Base-by-base conservation (phyloP, 768 basidiomycete genomes). In the Rhodotorula graminis region DNA sequence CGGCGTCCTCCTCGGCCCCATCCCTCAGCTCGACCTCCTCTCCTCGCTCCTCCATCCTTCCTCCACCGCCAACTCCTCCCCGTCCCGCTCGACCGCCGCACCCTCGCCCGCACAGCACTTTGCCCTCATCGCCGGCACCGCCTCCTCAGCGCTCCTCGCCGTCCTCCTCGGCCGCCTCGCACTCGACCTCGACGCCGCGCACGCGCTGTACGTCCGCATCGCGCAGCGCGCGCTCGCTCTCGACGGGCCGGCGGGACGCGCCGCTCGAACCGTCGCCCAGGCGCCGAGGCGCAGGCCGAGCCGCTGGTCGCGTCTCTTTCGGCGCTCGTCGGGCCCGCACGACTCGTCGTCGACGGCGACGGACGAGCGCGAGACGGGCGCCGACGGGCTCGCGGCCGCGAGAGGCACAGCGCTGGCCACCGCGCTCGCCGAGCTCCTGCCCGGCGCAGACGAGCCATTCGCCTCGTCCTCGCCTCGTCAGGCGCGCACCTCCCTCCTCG, bases 71-170 rank as follows among this genome's bases (percentile, higher is more conserved):
- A 56, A n/a, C n/a, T 37, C 37, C 5, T 37, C 37, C 37, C n/a
- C n/a, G n/a, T 49, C 47, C 47, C 3, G 15, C 37, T 37, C 37
- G 9, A 37, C 9, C 37, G 37, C 37, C 46, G 14, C 46, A 7
- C 3, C 19, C 47, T 49, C 47, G 47, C 47, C 47, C 18, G 47
- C 47, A 3, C 2, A 19, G 47, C 47, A 49, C n/a, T 74, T 74
- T 55, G 65, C 64, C 37, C 66, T 74, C 44, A 61, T 74, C 27
- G 63, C 59, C 37, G 73, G 73, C 15, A 63, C 69, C 14, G 63
- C 65, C 2, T 57, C 69, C 3, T 67, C 69, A 5, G 69, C 65
- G 0, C 57, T 74, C 31, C 65, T 70, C 47, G 69, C 73, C 0
- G 27, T 74, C 58, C 57, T 74, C 27, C 53, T 74, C 50, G 73